Percentiles rank a stretch among this genome's conserved stretches.
These are phyloP conservation scores for Leccinum subtestaceum DNA, from an alignment of 768 basidiomycete genomes.

Conservation along the genomic window DNA sequence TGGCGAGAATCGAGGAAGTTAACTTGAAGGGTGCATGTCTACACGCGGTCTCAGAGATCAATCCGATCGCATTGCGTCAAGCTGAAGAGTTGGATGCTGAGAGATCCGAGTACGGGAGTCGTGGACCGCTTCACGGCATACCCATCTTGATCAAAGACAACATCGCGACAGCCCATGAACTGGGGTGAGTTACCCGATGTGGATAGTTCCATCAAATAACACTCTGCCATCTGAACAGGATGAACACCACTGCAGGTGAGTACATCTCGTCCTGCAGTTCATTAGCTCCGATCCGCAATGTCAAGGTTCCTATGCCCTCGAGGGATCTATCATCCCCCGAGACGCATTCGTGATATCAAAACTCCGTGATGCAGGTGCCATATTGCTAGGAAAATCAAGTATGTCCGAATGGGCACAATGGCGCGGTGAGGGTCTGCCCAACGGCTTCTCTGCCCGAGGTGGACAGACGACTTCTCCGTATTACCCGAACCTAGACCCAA, in stretches of 20 bases:
- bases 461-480: conserved; percentile 44
- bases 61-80: conserved; percentile 48
- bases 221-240: conserved; percentile 23
- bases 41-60: conserved; percentile 58
- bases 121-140: conserved; percentile 55
- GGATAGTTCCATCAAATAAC: background rate
- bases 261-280: background rate
- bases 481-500: conserved; percentile 40
- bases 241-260: conserved; percentile 55
- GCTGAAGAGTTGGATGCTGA: conserved; percentile 52
- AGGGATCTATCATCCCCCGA: conserved; percentile 37
- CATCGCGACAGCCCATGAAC: conserved; percentile 30
- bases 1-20: conserved; percentile 68
- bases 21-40: conserved; percentile 56
- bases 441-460: conserved; percentile 46
- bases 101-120: conserved; percentile 46
- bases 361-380: conserved; percentile 33
- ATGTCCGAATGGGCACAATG: conserved; percentile 44
- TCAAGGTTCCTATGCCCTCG: conserved; percentile 37
- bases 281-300: conserved; percentile 1
- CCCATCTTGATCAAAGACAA: conserved; percentile 56
- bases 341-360: conserved; percentile 35
- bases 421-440: conserved; percentile 34
- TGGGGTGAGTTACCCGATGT: conserved; percentile 21
- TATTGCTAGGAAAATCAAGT: conserved; percentile 41